Percentiles rank a stretch among this genome's conserved stretches.
These are phyloP conservation scores for Coniferiporia weirii DNA, from an alignment of 1,284 basidiomycete species.

Conservation along the genomic window DNA sequence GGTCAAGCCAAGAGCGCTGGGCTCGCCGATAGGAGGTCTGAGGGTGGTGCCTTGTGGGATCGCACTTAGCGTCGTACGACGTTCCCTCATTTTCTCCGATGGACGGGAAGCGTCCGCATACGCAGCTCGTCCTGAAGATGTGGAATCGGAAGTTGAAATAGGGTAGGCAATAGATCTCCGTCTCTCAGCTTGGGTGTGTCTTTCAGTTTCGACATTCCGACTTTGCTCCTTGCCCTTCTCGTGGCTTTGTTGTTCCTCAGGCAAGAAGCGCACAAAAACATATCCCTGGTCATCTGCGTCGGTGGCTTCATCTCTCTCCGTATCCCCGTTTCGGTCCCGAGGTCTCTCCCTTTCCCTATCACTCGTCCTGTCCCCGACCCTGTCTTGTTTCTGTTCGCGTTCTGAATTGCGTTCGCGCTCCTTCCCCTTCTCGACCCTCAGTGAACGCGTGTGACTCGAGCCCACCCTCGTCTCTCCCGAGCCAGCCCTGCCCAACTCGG, in stretches of 20 bases:
- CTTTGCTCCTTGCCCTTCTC: conserved; percentile 2
- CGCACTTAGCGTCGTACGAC: conserved; percentile 2
- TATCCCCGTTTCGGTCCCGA: neutral
- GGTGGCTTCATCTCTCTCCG: neutral
- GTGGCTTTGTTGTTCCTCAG: conserved; percentile 2
- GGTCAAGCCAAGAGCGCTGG: conserved; percentile 8
- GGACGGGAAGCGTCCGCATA: no score
- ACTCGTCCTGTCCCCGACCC: neutral
- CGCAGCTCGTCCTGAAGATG: neutral
- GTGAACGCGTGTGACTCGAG: conserved; percentile 4
- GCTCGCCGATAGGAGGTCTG: neutral
- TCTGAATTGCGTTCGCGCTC: neutral
- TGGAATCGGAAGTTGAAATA: neutral
- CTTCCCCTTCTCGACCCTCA: conserved; percentile 7
- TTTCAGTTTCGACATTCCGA: neutral
- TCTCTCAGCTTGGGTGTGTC: neutral
- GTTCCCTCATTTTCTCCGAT: conserved; percentile 1
- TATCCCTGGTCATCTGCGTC: conserved; percentile 1
- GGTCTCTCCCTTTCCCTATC: neutral
- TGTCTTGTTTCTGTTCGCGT: no score
- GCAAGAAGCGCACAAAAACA: conserved; percentile 1
- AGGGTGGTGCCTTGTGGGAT: neutral
- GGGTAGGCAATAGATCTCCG: neutral
- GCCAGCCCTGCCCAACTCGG: neutral
- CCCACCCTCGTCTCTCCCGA: neutral